Evolutionary conservation across 371 early-diverging fungal genomes (phyloP), one percentile per base, ranked within the genome.

Genomic region (Zopfochytrium polystomum): DNA sequence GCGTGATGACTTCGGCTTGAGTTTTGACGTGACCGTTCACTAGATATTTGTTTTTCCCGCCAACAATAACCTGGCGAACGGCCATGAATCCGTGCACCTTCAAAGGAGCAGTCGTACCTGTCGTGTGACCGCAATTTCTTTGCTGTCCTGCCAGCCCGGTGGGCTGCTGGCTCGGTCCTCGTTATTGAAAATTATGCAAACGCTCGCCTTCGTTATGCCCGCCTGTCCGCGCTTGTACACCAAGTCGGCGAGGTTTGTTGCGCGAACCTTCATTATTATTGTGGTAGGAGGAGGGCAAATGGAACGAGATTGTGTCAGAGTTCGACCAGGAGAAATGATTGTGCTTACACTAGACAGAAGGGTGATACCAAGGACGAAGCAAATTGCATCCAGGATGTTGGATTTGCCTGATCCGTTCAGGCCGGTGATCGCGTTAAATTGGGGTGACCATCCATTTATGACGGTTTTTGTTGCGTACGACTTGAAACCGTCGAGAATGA

Each of bases 331-430:
- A 2, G 18, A 15, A 15, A 15, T 42, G n/a, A 38, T 33, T 65
- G 47, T 54, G 50, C 71, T 59, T 82, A 90, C 90, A 72, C 88
- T 89, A 15, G 87, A 83, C 50, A 92, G 74, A 59, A 91, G 91
- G 55, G 91, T 88, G 49, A 99, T 93, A 23, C 99, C 99, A 23
- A 99, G 81, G 4, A 94, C 98, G 79, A 99, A 99, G 69, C 99
- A 95, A 66, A 99, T 96, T 26, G 98, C 96, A 73, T 99, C 99
- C 27, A 99, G 80, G 52, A 99, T 91, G 79, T 99, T 99, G 22
- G 96, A 96, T 74, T 99, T 99, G 42, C 99, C 99, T 3, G 96
- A 92, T 25, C 99, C 99, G 73, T 99, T 99, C 35, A 99, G 82
- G 34, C 99, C 99, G 3, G 99, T 99, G 65, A 99, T 98, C 29